Conservation (phyloP, 2,329 filamentous ascomycete genomes). For the Zopfia rhizophila region DNA sequence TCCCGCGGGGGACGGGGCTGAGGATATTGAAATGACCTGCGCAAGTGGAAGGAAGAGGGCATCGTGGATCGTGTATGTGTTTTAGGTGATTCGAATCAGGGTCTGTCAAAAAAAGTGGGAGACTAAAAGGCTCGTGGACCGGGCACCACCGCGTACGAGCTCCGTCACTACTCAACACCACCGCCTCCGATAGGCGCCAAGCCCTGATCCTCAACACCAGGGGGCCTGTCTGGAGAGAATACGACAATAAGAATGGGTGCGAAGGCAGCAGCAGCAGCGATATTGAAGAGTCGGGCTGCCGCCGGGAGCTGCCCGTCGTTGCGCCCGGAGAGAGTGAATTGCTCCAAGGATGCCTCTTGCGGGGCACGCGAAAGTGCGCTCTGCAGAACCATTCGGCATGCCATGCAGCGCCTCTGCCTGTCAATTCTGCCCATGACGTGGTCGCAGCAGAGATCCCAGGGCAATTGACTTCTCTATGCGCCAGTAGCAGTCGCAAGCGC, state of each 20-base stretch:
- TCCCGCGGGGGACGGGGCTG: conserved; percentile 62
- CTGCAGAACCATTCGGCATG: no score
- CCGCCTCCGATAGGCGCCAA: conserved; percentile 25
- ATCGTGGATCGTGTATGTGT: conserved; percentile 50
- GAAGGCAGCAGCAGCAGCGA: conserved; percentile 4
- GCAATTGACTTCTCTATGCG: conserved; percentile 24
- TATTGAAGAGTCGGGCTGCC: background rate
- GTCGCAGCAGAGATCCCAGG: conserved; percentile 18
- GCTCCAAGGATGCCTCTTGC: conserved; percentile 27
- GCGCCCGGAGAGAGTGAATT: conserved; percentile 27
- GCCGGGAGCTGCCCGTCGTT: background rate
- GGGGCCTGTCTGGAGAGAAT: conserved; percentile 1
- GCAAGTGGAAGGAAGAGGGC: conserved; percentile 50
- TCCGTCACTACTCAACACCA: conserved; percentile 12
- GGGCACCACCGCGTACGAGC: conserved; percentile 21
- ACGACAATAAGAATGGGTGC: background rate
- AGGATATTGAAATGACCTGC: conserved; percentile 56
- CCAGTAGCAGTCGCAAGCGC: conserved; percentile 41
- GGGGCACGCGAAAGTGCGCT: conserved; percentile 30
- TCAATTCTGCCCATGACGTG: conserved; percentile 26
- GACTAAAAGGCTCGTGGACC: conserved; percentile 29
- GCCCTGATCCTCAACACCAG: background rate
- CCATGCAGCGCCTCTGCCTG: conserved; percentile 15
- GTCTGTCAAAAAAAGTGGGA: conserved; percentile 40
- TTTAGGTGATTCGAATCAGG: conserved; percentile 46